Evolutionary conservation across 2,329 filamentous ascomycete genomes (phyloP).

Genomic region (Plectosphaerella sp.): DNA sequence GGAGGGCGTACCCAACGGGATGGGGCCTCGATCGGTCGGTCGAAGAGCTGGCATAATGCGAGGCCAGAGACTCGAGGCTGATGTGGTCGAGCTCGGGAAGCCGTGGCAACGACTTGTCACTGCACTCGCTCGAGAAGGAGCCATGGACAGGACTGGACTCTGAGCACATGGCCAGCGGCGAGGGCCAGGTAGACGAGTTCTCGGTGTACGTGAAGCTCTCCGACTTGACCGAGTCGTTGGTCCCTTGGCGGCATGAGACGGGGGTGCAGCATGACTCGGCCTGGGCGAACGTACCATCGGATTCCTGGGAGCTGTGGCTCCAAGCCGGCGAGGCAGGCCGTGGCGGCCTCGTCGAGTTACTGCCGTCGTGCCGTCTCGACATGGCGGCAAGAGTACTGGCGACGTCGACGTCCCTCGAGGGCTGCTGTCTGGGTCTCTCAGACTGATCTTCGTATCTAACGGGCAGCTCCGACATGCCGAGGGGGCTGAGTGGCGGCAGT

Average conservation of each 20-base stretch:
- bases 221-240: background rate
- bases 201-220: background rate
- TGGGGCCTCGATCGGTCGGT: background rate
- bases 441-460: background rate
- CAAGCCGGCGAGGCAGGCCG: background rate
- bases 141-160: background rate
- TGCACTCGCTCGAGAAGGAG: background rate
- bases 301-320: slow-evolving; percentile 1
- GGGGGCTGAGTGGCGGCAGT: background rate
- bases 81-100: slow-evolving; percentile 11
- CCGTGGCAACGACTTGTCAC: slow-evolving; percentile 9
- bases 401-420: background rate
- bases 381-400: background rate
- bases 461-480: background rate
- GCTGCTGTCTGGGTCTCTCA: background rate
- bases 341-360: background rate
- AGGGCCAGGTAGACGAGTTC: background rate
- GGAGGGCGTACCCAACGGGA: slow-evolving; percentile 9
- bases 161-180: background rate
- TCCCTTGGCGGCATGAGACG: background rate
- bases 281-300: background rate
- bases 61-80: slow-evolving; percentile 7
- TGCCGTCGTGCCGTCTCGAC: background rate
- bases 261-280: too few relatives aligned
- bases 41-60: background rate